phyloP scores from a whole-genome alignment of 177 flowering plant species.

The Telopea speciosissima region DNA sequence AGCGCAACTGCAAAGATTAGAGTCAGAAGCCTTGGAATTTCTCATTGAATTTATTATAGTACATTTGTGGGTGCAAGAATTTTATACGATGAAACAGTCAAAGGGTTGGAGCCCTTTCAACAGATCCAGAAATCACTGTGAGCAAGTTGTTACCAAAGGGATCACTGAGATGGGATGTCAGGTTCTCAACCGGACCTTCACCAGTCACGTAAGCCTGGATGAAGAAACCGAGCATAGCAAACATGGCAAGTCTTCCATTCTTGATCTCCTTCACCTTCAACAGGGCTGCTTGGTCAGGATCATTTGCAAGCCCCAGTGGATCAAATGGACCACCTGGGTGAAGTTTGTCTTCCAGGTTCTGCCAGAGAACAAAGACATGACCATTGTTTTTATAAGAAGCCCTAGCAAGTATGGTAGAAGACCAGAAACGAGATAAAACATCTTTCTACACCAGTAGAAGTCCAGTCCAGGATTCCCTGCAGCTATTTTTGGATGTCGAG shows the following conservation, averaged over 20 bases:
- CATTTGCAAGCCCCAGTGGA: slow-evolving; percentile 82
- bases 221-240: slow-evolving; percentile 94
- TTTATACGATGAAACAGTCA: slow-evolving; percentile 22
- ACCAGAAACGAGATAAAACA: not conserved
- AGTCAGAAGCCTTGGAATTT: slow-evolving; percentile 19
- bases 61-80: slow-evolving; percentile 15
- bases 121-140: slow-evolving; percentile 67
- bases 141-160: slow-evolving; percentile 99
- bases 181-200: slow-evolving; percentile 95
- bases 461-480: not conserved
- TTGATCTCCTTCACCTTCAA: slow-evolving; percentile 96
- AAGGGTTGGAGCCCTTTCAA: slow-evolving; percentile 80
- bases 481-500: too few species aligned
- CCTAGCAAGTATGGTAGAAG: not conserved
- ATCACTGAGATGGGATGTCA: slow-evolving; percentile 82
- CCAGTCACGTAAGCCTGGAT: slow-evolving; percentile 97
- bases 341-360: slow-evolving; percentile 89
- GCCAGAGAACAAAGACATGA: not conserved
- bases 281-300: slow-evolving; percentile 86
- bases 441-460: not conserved
- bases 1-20: slow-evolving; percentile 12
- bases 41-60: slow-evolving; percentile 35
- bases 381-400: not conserved
- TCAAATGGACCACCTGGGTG: slow-evolving; percentile 98
- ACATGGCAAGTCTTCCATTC: slow-evolving; percentile 91